A percentile compares a stretch with the other conserved stretches of the same genome.
Evolutionary conservation across 1,284 basidiomycete species (phyloP).

Genomic region (Ganoderma lingzhi): DNA sequence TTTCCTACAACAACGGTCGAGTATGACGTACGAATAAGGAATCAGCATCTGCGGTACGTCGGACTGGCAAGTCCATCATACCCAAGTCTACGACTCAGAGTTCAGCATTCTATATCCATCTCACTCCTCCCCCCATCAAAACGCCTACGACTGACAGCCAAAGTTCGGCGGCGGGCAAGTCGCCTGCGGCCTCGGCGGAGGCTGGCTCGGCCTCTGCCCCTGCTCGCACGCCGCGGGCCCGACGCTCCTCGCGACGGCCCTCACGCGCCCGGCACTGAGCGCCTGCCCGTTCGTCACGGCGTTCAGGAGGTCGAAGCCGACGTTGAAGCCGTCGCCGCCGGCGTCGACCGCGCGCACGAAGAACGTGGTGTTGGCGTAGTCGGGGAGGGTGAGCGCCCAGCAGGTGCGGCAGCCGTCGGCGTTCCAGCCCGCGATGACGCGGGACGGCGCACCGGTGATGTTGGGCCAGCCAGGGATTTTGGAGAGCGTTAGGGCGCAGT

Average conservation of each 20-base stretch:
- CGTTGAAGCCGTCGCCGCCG: constrained; percentile 45
- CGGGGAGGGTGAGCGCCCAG: constrained; percentile 46
- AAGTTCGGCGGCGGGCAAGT: not conserved
- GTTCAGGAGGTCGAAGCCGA: constrained; percentile 35
- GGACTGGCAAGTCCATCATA: too few species aligned
- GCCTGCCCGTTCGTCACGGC: constrained; percentile 31
- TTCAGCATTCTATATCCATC: too few species aligned
- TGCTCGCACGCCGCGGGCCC: constrained; percentile 15
- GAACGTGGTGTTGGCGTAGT: constrained; percentile 45
- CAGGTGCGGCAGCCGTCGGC: constrained; percentile 54
- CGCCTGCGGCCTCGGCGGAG: not conserved
- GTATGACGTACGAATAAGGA: too few species aligned
- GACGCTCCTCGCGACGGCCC: constrained; percentile 28
- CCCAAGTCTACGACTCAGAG: too few species aligned
- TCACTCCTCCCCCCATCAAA: too few species aligned
- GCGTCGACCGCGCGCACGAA: constrained; percentile 53
- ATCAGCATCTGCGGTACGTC: too few species aligned
- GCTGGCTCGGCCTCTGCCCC: not conserved
- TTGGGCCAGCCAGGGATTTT: constrained; percentile 57
- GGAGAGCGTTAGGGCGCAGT: constrained; percentile 53
- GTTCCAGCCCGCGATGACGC: constrained; percentile 49
- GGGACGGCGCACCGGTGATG: constrained; percentile 50
- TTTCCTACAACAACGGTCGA: too few species aligned
- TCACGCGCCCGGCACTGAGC: constrained; percentile 27
- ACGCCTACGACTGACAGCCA: too few species aligned